phyloP scores from a whole-genome alignment of 1,284 basidiomycete species.

The Boletellus sp. region DNA sequence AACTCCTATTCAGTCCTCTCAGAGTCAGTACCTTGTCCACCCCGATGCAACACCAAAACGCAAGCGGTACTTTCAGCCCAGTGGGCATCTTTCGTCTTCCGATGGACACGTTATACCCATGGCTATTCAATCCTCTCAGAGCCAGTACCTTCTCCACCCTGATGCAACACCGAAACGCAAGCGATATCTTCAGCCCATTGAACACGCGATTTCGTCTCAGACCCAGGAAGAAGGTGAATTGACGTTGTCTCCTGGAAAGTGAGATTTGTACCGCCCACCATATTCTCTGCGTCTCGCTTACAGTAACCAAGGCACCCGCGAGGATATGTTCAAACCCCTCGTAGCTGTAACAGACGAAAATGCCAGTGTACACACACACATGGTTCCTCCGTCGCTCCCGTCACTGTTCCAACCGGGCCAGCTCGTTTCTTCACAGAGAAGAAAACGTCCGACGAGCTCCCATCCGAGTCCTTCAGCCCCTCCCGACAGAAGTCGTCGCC shows the following conservation, averaged over 20 bases:
- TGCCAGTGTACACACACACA: neutral
- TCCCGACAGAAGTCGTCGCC: neutral
- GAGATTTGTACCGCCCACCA: conserved; percentile 3
- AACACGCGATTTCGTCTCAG: conserved; percentile 30
- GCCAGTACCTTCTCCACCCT: conserved; percentile 31
- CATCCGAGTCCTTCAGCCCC: neutral
- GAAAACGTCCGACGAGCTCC: neutral
- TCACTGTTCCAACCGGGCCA: neutral
- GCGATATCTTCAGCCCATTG: conserved; percentile 13
- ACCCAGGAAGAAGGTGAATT: conserved; percentile 29
- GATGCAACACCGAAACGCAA: conserved; percentile 32
- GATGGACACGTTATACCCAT: conserved; percentile 1
- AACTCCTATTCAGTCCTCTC: conserved; percentile 28
- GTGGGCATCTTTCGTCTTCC: conserved; percentile 23
- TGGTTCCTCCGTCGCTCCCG: conserved; percentile 5
- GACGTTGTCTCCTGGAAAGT: conserved; percentile 15
- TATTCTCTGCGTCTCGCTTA: conserved; percentile 6
- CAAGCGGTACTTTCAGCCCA: conserved; percentile 13
- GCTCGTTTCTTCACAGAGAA: conserved; percentile 1
- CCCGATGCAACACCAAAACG: conserved; percentile 31
- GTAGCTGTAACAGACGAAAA: neutral
- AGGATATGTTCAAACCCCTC: neutral
- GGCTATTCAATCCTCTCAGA: conserved; percentile 30
- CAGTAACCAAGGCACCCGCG: neutral
- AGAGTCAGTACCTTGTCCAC: conserved; percentile 33